Base-by-base conservation (phyloP, 192 early-diverging fungal species). In the Phycomyces blakesleeanus region DNA sequence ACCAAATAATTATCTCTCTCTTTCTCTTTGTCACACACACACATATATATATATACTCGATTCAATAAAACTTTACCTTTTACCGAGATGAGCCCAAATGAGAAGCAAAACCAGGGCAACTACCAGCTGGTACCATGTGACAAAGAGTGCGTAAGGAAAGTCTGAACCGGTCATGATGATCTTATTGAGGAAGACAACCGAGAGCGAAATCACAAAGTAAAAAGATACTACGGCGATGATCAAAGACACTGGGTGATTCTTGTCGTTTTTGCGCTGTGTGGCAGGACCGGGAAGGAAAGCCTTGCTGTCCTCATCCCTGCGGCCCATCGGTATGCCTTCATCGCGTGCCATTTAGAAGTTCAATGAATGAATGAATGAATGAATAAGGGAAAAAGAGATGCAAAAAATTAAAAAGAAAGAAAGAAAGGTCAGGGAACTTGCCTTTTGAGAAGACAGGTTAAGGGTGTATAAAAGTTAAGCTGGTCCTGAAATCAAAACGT, bases 171-270 rank as follows among this genome's bases (percentile, higher is more conserved):
- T 81, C 37, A 87, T 66, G 51, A 87, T 87, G 61, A 78, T 79
- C 78, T 87, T 87, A 67, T 87, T 87, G 22, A 87, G 67, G 50
- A 87, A 87, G 29, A 87, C 85, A 18, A 87, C 85, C 4, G 85
- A 69, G 25, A 87, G 70, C 8, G 85, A 87, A 37, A 73, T 81
- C 27, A 74, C 61, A 73, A 81, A 87, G 59, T 87, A 87, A 56
- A 86, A 87, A 20, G 76, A 75, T 39, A 87, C 78, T 20, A 86
- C 85, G 3, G 59, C 29, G 37, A 77, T 66, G 42, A 85, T 82
- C 37, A 75, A 29, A 10, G 68, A 55, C 14, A 68, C 12, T 1
- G 79, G 60, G 51, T 85, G 71, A 18, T 74, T 57, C 25, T 67
- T 68, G 18, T 66, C 55, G 15, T 10, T 37, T 47, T 65, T 38